These are phyloP conservation scores for Tephrocybe sp. DNA, from an alignment of 768 basidiomycete species.

Conservation along the genomic window DNA sequence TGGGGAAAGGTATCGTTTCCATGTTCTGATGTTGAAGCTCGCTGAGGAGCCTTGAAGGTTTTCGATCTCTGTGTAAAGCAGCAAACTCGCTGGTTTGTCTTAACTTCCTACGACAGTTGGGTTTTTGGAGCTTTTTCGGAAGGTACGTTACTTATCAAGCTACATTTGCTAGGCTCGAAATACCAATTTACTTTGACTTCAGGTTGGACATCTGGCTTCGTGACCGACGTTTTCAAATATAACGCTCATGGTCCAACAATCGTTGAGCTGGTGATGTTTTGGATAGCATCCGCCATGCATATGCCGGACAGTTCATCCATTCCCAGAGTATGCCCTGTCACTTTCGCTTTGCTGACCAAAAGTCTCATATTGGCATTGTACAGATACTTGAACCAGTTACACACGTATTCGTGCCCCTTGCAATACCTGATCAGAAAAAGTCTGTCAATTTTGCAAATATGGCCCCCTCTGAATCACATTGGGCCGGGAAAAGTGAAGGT, in stretches of 20 bases:
- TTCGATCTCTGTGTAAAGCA: conserved; percentile 56
- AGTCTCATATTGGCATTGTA: conserved; percentile 19
- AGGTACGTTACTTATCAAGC: conserved; percentile 31
- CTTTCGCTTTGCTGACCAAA: background rate
- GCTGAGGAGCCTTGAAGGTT: conserved; percentile 32
- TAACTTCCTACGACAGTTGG: conserved; percentile 64
- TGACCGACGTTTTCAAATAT: conserved; percentile 43
- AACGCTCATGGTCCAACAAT: conserved; percentile 45
- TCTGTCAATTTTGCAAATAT: conserved; percentile 23
- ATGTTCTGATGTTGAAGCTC: background rate
- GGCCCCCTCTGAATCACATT: conserved; percentile 41
- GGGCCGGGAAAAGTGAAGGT: conserved; percentile 43
- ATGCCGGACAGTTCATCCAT: conserved; percentile 29
- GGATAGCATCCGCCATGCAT: conserved; percentile 55
- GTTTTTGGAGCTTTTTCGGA: conserved; percentile 60
- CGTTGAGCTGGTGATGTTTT: conserved; percentile 51
- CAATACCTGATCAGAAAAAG: conserved; percentile 23
- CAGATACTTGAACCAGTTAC: conserved; percentile 45
- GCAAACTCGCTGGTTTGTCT: conserved; percentile 53
- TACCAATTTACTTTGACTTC: conserved; percentile 2
- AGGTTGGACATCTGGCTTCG: conserved; percentile 58
- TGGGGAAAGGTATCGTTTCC: conserved; percentile 53
- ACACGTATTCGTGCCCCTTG: conserved; percentile 24
- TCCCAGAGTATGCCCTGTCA: conserved; percentile 40
- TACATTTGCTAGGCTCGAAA: background rate